Conservation (phyloP, 345 rosid genomes). For the Ailanthus altissimus region DNA sequence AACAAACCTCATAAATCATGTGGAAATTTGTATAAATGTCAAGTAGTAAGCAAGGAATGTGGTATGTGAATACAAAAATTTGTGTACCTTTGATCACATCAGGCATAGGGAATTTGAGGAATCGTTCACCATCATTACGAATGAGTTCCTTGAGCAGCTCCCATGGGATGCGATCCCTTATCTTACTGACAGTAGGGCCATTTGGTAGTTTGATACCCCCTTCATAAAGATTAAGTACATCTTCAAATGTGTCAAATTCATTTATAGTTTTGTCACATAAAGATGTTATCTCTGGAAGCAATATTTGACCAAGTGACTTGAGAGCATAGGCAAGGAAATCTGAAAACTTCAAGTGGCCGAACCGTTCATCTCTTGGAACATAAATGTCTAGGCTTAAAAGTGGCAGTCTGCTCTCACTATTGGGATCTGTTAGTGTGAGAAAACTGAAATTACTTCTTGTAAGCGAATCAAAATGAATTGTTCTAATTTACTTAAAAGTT, state of each 20-base stretch:
- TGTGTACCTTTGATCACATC: slow-evolving; percentile 75
- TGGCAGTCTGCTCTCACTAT: slow-evolving; percentile 64
- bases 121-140: slow-evolving; percentile 74
- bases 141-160: slow-evolving; percentile 84
- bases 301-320: slow-evolving; percentile 65
- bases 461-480: slow-evolving; percentile 12
- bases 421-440: slow-evolving; percentile 48
- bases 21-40: background rate
- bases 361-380: slow-evolving; percentile 90
- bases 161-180: slow-evolving; percentile 74
- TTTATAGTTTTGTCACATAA: slow-evolving; percentile 72
- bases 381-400: slow-evolving; percentile 71
- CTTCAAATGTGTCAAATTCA: slow-evolving; percentile 78
- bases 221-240: slow-evolving; percentile 67
- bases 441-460: slow-evolving; percentile 16
- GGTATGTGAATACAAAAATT: background rate
- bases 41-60: background rate
- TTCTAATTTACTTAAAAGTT: background rate
- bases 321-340: slow-evolving; percentile 83
- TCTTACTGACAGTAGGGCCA: slow-evolving; percentile 34
- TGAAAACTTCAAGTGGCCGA: slow-evolving; percentile 74
- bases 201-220: slow-evolving; percentile 57
- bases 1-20: slow-evolving; percentile 4
- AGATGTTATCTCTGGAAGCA: slow-evolving; percentile 66
- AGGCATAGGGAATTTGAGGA: slow-evolving; percentile 77